Base-by-base conservation (phyloP, 2,329 filamentous ascomycete genomes). In the Alternaria incomplexa region DNA sequence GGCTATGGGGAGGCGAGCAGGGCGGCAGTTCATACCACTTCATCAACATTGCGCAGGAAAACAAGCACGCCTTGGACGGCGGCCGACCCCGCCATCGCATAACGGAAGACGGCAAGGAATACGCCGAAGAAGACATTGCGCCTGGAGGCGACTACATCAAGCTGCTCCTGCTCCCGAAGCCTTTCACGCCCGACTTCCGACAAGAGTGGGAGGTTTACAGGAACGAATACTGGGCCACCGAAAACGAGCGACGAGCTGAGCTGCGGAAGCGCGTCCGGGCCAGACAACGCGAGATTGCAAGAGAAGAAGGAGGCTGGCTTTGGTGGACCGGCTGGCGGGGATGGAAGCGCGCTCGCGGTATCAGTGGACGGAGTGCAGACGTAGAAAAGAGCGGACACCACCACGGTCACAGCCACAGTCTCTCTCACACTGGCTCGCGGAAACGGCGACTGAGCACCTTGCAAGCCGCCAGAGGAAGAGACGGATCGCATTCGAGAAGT, bases 131-230 rank as follows among this genome's bases (percentile, higher is more conserved):
- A 80, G 96, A 98, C 75, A 86, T 99, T 46, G 91, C 93, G 1
- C 89, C 92, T 0, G 95, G 94, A 0, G 96, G 96, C 3, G 93
- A 98, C 81, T 92, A 95, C 75, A 90, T 99, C 71, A 96, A 97
- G 79, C 86, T 99, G 1, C 84, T 98, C 17, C 85, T 99, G 8
- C 87, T 97, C 11, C 93, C 96, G 1, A 99, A 99, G 77, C 93
- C 94, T 0, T 99, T 99, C 76, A 96, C 93, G 6, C 91, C 96
- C 0, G 93, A 93, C 50, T 99, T 99, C 75, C 88, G 96, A 20
- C 94, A 98, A 79, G 97, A 97, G 68, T 99, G 96, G 96, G 96
- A 99, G 76, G 85, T 95, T 15, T 99, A 96, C 80, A 88, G 96
- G 56, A 90, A 91, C 32, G 94, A 97, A 64, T 99, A 97, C 81